phyloP scores from a whole-genome alignment of 1,139 yeast genomes.

The Barnettozyma hawaiiensis region DNA sequence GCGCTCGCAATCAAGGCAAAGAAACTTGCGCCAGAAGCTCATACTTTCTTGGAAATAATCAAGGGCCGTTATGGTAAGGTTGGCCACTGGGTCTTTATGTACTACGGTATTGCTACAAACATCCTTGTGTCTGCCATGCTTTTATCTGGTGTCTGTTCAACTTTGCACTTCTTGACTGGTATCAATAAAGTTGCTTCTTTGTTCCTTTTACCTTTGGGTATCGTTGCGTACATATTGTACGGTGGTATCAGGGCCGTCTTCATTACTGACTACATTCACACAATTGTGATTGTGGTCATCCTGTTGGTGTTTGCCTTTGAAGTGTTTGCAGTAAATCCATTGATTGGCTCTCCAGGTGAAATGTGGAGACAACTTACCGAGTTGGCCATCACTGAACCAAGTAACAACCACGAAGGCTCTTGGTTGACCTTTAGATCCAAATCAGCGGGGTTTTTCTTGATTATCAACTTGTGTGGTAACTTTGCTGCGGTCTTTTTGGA shows the following conservation, averaged over 20 bases:
- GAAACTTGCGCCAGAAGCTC: conserved; percentile 68
- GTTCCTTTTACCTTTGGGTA: conserved; percentile 77
- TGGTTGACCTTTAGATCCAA: conserved; percentile 75
- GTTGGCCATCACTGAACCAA: conserved; percentile 53
- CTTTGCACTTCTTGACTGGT: conserved; percentile 70
- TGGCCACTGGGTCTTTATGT: conserved; percentile 64
- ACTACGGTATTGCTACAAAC: conserved; percentile 83
- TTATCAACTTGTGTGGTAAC: conserved; percentile 78
- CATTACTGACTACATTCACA: conserved; percentile 81
- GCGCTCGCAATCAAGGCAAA: conserved; percentile 71
- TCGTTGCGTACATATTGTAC: conserved; percentile 71
- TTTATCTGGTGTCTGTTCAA: conserved; percentile 81
- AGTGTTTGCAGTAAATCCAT: conserved; percentile 53
- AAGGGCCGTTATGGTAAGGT: conserved; percentile 61
- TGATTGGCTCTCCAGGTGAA: conserved; percentile 73
- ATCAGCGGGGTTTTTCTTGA: conserved; percentile 77
- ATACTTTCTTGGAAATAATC: conserved; percentile 68
- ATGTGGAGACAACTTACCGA: conserved; percentile 66
- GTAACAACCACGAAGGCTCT: conserved; percentile 65
- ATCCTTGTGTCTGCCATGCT: conserved; percentile 85
- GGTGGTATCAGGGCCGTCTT: conserved; percentile 92
- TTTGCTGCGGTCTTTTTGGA: conserved; percentile 88
- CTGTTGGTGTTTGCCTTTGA: conserved; percentile 58
- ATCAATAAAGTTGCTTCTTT: conserved; percentile 80
- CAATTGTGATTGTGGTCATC: conserved; percentile 53